A percentile compares a stretch with the other conserved stretches of the same genome.
These are phyloP conservation scores for Phytopythium sindhum DNA, from an alignment of 352 stramenopile species.

Conservation along the genomic window DNA sequence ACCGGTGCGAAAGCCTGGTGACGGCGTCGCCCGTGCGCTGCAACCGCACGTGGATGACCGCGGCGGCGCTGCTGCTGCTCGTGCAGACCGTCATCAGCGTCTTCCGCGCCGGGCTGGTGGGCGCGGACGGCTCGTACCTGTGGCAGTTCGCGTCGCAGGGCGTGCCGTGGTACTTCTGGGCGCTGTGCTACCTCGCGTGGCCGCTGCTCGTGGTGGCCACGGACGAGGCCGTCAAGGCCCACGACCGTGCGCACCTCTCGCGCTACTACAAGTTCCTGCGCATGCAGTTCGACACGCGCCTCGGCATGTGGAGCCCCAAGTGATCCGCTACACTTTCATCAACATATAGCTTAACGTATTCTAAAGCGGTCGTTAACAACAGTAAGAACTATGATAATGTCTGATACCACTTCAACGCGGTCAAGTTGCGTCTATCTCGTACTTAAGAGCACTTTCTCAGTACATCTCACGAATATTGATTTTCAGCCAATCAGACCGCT, in stretches of 20 bases:
- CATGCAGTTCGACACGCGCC: constrained; percentile 87
- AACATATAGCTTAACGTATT: neutral
- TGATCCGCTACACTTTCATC: constrained; percentile 10
- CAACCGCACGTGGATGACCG: constrained; percentile 64
- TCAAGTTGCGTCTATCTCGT: neutral
- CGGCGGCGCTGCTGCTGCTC: constrained; percentile 30
- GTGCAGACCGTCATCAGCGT: constrained; percentile 48
- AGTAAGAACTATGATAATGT: too few relatives aligned
- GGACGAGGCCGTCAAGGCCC: constrained; percentile 69
- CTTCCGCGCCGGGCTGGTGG: constrained; percentile 39
- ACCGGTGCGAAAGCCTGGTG: constrained; percentile 75
- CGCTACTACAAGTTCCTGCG: constrained; percentile 84
- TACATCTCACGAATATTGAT: too few relatives aligned
- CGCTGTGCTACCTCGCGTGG: constrained; percentile 43
- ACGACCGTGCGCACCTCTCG: constrained; percentile 70
- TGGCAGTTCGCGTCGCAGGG: constrained; percentile 40
- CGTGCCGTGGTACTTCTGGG: constrained; percentile 68
- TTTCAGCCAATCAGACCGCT: neutral
- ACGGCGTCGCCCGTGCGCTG: constrained; percentile 50
- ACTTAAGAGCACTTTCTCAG: neutral
- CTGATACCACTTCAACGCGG: neutral
- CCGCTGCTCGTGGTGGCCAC: constrained; percentile 52
- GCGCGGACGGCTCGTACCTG: constrained; percentile 46
- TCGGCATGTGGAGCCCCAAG: constrained; percentile 88
- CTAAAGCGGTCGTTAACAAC: too few relatives aligned